Conservation (phyloP, 345 rosid species). For the Bruguiera sexangula region DNA sequence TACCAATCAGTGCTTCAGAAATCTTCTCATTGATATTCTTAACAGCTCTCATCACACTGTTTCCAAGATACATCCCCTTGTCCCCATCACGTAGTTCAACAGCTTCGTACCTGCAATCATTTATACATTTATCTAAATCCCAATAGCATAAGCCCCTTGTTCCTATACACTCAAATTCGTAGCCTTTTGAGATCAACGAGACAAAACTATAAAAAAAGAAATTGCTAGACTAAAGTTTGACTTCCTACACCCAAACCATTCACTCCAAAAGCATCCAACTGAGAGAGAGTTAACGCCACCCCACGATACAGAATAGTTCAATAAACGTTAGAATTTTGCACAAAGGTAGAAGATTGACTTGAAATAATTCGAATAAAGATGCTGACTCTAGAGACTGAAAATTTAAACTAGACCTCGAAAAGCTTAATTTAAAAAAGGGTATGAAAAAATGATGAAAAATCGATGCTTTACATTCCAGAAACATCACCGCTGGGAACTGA, state of each 20-base stretch:
- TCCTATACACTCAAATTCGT: background rate
- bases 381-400: no score
- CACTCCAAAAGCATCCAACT: no score
- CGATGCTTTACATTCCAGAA: slow-evolving; percentile 65
- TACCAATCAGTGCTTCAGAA: slow-evolving; percentile 81
- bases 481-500: slow-evolving; percentile 77
- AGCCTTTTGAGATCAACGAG: background rate
- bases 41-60: slow-evolving; percentile 86
- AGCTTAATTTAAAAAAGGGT: no score
- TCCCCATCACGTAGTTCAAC: slow-evolving; percentile 91
- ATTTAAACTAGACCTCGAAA: no score
- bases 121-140: background rate
- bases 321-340: no score
- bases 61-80: slow-evolving; percentile 85
- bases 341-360: no score
- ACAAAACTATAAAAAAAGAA: no score
- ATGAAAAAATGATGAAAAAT: background rate
- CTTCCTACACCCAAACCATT: no score
- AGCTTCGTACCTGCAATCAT: slow-evolving; percentile 76
- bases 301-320: no score
- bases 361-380: no score
- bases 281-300: no score
- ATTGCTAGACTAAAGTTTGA: no score
- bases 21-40: slow-evolving; percentile 84
- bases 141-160: background rate